Conservation (phyloP, 1,139 yeast species). For the Geotrichum carabidarum region DNA sequence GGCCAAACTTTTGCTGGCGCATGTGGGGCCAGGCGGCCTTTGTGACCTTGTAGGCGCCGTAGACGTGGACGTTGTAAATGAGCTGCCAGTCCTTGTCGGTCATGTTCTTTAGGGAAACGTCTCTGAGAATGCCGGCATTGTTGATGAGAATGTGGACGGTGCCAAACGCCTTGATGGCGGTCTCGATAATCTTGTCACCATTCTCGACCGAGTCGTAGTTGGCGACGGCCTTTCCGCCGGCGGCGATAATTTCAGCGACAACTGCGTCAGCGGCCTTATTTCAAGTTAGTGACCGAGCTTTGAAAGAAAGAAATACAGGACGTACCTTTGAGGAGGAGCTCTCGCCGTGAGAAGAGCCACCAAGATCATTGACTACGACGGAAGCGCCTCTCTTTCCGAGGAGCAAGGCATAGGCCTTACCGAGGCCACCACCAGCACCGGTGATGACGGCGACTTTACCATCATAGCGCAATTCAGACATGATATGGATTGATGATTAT, state of each 20-base stretch:
- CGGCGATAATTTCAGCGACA: conserved; percentile 69
- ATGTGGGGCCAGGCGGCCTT: conserved; percentile 92
- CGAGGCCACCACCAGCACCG: conserved; percentile 97
- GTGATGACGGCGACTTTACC: conserved; percentile 87
- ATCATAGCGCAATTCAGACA: conserved; percentile 47
- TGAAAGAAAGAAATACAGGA: background rate
- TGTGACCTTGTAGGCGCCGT: conserved; percentile 82
- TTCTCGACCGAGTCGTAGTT: conserved; percentile 87
- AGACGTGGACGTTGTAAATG: conserved; percentile 81
- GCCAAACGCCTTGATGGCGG: conserved; percentile 84
- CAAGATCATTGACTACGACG: conserved; percentile 87
- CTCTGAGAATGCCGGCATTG: conserved; percentile 90
- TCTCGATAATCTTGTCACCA: conserved; percentile 79
- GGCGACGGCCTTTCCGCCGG: conserved; percentile 87
- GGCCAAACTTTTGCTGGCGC: conserved; percentile 77
- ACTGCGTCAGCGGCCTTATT: conserved; percentile 86
- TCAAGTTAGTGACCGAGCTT: background rate
- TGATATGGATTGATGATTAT: conserved; percentile 3
- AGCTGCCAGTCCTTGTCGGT: conserved; percentile 70
- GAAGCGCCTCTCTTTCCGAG: conserved; percentile 90
- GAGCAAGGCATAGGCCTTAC: conserved; percentile 79
- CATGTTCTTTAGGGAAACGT: conserved; percentile 67
- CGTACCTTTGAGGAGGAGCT: conserved; percentile 27
- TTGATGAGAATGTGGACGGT: conserved; percentile 84
- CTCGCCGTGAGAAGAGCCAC: conserved; percentile 73